These are phyloP conservation scores for Aureobasidium pullulans DNA, from an alignment of 2,329 filamentous ascomycete species.

Conservation along the genomic window DNA sequence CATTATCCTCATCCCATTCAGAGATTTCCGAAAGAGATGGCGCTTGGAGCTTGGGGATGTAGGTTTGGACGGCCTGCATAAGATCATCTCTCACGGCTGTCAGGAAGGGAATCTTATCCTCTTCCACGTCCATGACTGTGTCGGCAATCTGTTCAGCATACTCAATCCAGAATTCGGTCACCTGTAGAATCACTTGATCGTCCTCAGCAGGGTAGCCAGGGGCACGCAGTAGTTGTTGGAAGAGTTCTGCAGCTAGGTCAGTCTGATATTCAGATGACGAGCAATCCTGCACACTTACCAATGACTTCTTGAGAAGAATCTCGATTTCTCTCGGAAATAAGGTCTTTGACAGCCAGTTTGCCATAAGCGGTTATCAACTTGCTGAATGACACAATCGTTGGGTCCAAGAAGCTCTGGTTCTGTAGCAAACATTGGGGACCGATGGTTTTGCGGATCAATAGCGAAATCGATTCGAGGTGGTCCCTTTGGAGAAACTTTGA, in stretches of 20 bases:
- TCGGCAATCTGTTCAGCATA: constrained; percentile 60
- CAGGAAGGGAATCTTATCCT: constrained; percentile 47
- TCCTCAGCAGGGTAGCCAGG: constrained; percentile 62
- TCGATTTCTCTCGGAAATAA: constrained; percentile 48
- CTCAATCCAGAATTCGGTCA: constrained; percentile 74
- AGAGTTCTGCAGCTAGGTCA: background rate
- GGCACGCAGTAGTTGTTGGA: constrained; percentile 27
- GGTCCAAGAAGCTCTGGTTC: constrained; percentile 48
- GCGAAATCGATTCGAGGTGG: constrained; percentile 51
- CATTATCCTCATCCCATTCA: constrained; percentile 63
- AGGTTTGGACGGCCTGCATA: constrained; percentile 41
- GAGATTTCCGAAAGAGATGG: constrained; percentile 51
- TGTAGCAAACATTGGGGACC: constrained; percentile 47
- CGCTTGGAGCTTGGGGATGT: constrained; percentile 36
- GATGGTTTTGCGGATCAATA: constrained; percentile 56
- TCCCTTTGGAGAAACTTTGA: constrained; percentile 53
- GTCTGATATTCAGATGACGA: background rate
- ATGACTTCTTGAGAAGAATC: constrained; percentile 46
- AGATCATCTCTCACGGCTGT: constrained; percentile 51
- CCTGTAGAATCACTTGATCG: constrained; percentile 65
- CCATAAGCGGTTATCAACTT: constrained; percentile 62
- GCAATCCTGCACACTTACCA: constrained; percentile 17
- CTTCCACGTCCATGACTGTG: constrained; percentile 44
- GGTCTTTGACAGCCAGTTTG: constrained; percentile 54
- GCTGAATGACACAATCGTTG: constrained; percentile 60